Evolutionary conservation across 768 basidiomycete genomes (phyloP).

Genomic region (Boletus speciosus): DNA sequence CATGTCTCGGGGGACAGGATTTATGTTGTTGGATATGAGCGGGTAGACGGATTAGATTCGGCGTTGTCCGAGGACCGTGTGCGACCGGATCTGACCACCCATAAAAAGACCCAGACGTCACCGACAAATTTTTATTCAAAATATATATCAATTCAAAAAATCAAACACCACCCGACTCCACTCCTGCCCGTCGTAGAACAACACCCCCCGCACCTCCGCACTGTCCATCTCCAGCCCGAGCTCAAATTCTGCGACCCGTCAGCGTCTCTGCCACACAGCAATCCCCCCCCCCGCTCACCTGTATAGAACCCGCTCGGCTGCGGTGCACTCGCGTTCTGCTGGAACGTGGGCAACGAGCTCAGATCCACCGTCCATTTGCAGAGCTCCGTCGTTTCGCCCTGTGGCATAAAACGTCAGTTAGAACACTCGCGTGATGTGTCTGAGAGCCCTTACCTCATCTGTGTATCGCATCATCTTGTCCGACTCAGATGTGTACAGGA

Average conservation of each 20-base stretch:
- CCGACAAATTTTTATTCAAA: neutral
- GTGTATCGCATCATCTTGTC: slow-evolving; percentile 78
- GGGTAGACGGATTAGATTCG: neutral
- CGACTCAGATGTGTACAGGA: slow-evolving; percentile 73
- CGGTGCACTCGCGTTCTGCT: slow-evolving; percentile 59
- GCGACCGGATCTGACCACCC: neutral
- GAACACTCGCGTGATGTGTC: slow-evolving; percentile 11
- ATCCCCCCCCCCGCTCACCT: slow-evolving; percentile 37
- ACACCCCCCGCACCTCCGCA: slow-evolving; percentile 79
- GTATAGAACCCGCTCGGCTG: slow-evolving; percentile 72
- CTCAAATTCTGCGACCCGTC: slow-evolving; percentile 61
- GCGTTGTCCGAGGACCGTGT: slow-evolving; percentile 1
- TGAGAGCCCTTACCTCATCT: slow-evolving; percentile 53
- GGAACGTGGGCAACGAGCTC: slow-evolving; percentile 72
- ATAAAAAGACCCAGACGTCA: too few relatives aligned
- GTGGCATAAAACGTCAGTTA: slow-evolving; percentile 24
- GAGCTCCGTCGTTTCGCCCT: slow-evolving; percentile 68
- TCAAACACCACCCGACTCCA: slow-evolving; percentile 75
- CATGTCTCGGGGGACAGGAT: neutral
- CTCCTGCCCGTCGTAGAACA: slow-evolving; percentile 71
- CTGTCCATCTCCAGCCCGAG: slow-evolving; percentile 81
- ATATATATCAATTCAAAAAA: slow-evolving; percentile 33
- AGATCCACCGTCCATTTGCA: slow-evolving; percentile 90
- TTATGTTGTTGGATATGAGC: neutral
- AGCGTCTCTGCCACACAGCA: neutral